Conservation (phyloP, 345 rosid genomes). For the Salix brachista region DNA sequence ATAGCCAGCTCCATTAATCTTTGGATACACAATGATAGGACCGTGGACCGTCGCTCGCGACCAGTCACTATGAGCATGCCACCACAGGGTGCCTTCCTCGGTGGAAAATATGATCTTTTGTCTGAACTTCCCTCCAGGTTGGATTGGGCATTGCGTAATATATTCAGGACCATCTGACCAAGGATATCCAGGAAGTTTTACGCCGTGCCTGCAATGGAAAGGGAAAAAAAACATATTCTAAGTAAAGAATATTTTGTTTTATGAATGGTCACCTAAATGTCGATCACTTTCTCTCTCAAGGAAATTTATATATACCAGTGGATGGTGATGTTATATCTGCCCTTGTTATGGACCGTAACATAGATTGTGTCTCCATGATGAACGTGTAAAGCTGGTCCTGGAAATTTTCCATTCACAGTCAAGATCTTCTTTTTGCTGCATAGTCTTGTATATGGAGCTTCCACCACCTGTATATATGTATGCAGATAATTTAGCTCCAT, state of each 20-base stretch:
- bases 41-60: conserved; percentile 38
- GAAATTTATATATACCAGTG: conserved; percentile 35
- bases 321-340: conserved; percentile 25
- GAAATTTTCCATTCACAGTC: conserved; percentile 32
- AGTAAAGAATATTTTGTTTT: too few relatives aligned
- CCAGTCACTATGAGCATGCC: conserved; percentile 47
- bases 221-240: conserved; percentile 15
- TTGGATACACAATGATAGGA: conserved; percentile 29
- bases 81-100: conserved; percentile 38
- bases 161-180: conserved; percentile 47
- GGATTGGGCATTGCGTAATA: conserved; percentile 41
- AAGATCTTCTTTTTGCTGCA: conserved; percentile 22
- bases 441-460: conserved; percentile 8
- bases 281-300: conserved; percentile 28
- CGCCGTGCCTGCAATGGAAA: conserved; percentile 35
- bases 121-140: conserved; percentile 16
- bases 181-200: conserved; percentile 35
- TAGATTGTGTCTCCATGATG: conserved; percentile 22
- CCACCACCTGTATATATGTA: conserved; percentile 20
- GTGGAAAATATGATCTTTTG: conserved; percentile 21
- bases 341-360: conserved; percentile 24
- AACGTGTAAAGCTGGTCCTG: conserved; percentile 29
- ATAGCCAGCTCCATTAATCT: conserved; percentile 17
- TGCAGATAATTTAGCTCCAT: neutral
- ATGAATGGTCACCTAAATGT: conserved; percentile 34